A percentile compares a stretch with the other conserved stretches of the same genome.
phyloP scores from a whole-genome alignment of 2,329 filamentous ascomycete species.

The Pestalotiopsis sp. region DNA sequence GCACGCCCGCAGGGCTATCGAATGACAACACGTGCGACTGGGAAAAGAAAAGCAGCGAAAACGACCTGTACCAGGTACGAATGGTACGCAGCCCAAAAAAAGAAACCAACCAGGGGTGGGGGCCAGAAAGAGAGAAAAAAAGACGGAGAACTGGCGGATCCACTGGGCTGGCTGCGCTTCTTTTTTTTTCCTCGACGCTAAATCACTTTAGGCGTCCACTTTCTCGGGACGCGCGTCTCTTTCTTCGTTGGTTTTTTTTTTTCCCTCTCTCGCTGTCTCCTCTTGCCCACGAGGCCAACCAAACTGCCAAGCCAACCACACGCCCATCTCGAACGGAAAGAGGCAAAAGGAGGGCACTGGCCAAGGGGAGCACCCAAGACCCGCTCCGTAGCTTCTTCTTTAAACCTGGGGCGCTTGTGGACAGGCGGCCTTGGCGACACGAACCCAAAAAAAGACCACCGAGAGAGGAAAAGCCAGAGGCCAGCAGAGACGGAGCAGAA shows the following conservation, averaged over 20 bases:
- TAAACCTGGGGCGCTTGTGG: background rate
- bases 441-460: background rate
- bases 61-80: too few relatives aligned
- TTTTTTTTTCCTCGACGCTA: background rate
- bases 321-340: background rate
- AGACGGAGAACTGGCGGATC: background rate
- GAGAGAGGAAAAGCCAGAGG: too few relatives aligned
- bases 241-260: slow-evolving; percentile 1
- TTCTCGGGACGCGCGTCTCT: slow-evolving; percentile 25
- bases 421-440: background rate
- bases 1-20: background rate
- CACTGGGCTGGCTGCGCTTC: background rate
- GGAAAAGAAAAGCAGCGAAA: background rate
- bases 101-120: background rate
- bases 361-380: background rate
- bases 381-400: background rate
- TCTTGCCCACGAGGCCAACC: background rate
- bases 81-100: background rate
- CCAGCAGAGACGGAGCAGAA: too few relatives aligned
- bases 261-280: background rate
- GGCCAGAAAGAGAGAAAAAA: background rate
- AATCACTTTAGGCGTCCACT: background rate
- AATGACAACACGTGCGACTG: background rate
- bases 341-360: background rate
- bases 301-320: background rate